Evolutionary conservation across 2,329 filamentous ascomycete species (phyloP).

Genomic region (Ophiostoma sp.): DNA sequence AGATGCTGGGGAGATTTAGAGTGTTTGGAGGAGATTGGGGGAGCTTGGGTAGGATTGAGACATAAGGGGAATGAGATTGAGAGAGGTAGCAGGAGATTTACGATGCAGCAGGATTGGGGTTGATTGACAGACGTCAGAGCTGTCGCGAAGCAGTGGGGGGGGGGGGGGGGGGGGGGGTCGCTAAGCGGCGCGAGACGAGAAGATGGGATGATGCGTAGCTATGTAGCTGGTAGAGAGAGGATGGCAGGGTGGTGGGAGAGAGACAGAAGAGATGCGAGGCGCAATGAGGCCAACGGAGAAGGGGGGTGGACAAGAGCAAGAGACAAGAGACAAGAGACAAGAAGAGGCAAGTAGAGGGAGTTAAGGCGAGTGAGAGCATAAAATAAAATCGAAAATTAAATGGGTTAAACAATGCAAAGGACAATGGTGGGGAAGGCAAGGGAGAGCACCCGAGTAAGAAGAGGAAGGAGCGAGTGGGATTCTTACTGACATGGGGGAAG

Average conservation of each 20-base stretch:
- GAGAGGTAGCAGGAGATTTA: not conserved
- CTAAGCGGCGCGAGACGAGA: not conserved
- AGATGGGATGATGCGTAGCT: not conserved
- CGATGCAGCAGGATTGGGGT: not conserved
- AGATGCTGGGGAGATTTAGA: not conserved
- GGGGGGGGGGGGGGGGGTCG: not conserved
- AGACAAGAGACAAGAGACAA: conserved; percentile 8
- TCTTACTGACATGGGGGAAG: not conserved
- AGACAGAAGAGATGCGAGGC: not conserved
- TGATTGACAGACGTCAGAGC: conserved; percentile 5
- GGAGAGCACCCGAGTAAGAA: conserved; percentile 1
- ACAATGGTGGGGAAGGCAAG: conserved; percentile 16
- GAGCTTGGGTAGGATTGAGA: not conserved
- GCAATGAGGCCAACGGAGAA: not conserved
- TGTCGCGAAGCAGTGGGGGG: conserved; percentile 1
- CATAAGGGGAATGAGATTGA: not conserved
- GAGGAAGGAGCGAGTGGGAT: not conserved
- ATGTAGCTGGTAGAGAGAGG: not conserved
- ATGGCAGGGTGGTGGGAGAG: not conserved
- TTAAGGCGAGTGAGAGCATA: not conserved
- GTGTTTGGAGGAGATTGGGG: not conserved
- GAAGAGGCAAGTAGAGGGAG: not conserved
- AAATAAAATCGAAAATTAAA: not conserved
- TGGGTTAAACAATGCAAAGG: not conserved
- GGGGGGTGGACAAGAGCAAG: not conserved